Conservation (phyloP, 1,284 basidiomycete genomes). For the Takashimella koratensis region DNA sequence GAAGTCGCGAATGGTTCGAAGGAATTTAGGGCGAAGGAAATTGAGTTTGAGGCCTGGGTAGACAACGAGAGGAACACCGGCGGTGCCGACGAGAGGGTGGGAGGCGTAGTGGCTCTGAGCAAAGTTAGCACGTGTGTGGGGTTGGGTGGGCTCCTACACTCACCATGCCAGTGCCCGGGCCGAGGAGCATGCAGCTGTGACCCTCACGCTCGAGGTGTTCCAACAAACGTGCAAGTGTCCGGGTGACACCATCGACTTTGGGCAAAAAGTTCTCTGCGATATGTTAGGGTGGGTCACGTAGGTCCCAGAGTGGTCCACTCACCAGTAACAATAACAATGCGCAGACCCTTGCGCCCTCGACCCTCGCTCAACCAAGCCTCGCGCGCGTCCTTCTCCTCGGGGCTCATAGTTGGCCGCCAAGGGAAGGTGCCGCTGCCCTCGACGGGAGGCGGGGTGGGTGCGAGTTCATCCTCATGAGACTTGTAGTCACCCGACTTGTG, state of each 20-base stretch:
- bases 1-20: slow-evolving; percentile 51
- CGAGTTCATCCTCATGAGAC: neutral
- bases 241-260: slow-evolving; percentile 57
- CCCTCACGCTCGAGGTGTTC: slow-evolving; percentile 56
- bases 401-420: slow-evolving; percentile 36
- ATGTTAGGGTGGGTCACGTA: no score
- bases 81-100: slow-evolving; percentile 56
- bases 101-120: slow-evolving; percentile 52
- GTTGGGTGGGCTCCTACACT: slow-evolving; percentile 13
- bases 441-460: neutral
- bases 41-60: slow-evolving; percentile 59
- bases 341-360: slow-evolving; percentile 34
- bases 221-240: slow-evolving; percentile 56
- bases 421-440: slow-evolving; percentile 7
- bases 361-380: slow-evolving; percentile 32
- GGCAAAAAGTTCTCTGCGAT: slow-evolving; percentile 57
- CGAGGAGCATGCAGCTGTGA: slow-evolving; percentile 56
- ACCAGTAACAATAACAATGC: slow-evolving; percentile 49
- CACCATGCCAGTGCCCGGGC: slow-evolving; percentile 55
- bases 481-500: neutral
- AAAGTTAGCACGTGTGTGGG: neutral
- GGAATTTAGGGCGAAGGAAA: slow-evolving; percentile 56
- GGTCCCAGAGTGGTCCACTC: no score
- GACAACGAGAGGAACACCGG: slow-evolving; percentile 56
- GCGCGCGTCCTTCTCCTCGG: slow-evolving; percentile 28